phyloP scores from a whole-genome alignment of 2,329 filamentous ascomycete species.

The Mycosphaerelloides madeirae region DNA sequence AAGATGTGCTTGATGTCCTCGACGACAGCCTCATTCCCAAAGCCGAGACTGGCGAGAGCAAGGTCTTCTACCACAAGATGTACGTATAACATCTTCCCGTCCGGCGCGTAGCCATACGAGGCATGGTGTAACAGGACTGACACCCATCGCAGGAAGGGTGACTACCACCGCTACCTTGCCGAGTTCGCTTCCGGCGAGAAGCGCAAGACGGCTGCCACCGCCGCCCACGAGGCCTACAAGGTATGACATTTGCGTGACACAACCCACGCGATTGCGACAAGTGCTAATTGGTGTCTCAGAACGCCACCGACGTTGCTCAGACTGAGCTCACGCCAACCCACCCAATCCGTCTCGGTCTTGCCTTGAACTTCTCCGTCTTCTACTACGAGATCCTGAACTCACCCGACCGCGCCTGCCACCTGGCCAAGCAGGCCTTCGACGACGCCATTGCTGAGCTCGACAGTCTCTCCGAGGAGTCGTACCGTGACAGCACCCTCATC shows the following conservation, averaged over 20 bases:
- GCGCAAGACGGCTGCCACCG: slow-evolving; percentile 81
- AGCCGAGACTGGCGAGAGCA: slow-evolving; percentile 94
- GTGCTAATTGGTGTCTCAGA: slow-evolving; percentile 49
- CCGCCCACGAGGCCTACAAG: slow-evolving; percentile 96
- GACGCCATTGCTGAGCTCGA: slow-evolving; percentile 98
- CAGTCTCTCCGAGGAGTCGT: slow-evolving; percentile 94
- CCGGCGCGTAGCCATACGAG: neutral
- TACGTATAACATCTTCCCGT: slow-evolving; percentile 47
- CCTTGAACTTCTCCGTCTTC: slow-evolving; percentile 98
- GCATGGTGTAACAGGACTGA: slow-evolving; percentile 3
- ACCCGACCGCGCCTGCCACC: slow-evolving; percentile 92
- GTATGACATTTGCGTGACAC: slow-evolving; percentile 46
- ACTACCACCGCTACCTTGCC: slow-evolving; percentile 92
- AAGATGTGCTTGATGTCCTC: slow-evolving; percentile 93
- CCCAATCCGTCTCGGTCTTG: slow-evolving; percentile 94
- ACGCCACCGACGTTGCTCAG: slow-evolving; percentile 95
- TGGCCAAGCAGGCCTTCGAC: slow-evolving; percentile 98
- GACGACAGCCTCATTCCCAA: slow-evolving; percentile 92
- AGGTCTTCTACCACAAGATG: slow-evolving; percentile 99
- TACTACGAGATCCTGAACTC: slow-evolving; percentile 99
- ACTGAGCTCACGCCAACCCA: slow-evolving; percentile 95
- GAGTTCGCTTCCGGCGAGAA: slow-evolving; percentile 92
- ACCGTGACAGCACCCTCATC: slow-evolving; percentile 98
- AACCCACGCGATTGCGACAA: slow-evolving; percentile 8
- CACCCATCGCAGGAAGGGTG: slow-evolving; percentile 70